Conservation (phyloP, 78 protist genomes). For the Cyanophora paradoxa region DNA sequence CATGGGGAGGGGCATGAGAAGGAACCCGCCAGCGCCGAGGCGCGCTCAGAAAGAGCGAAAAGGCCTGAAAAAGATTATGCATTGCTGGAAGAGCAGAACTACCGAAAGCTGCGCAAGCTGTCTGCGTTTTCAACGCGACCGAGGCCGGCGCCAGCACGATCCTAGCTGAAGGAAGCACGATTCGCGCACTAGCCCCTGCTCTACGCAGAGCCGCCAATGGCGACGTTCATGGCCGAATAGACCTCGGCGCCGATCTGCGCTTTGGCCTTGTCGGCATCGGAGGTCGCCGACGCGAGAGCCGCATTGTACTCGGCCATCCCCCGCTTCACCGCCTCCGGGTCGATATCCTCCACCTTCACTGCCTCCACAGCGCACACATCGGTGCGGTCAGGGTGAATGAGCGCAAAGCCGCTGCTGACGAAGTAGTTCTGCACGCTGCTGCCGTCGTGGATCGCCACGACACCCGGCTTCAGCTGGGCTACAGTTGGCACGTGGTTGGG, state of each 20-base stretch:
- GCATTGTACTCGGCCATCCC: not conserved
- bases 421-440: not conserved
- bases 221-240: slow-evolving; percentile 2
- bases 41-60: too few relatives aligned
- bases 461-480: slow-evolving; percentile 7
- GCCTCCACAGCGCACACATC: slow-evolving; percentile 15
- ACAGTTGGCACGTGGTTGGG: slow-evolving; percentile 17
- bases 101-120: too few relatives aligned
- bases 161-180: too few relatives aligned
- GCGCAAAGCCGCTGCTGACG: slow-evolving; percentile 20
- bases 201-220: too few relatives aligned
- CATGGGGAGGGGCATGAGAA: too few relatives aligned
- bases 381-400: slow-evolving; percentile 5
- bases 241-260: slow-evolving; percentile 12
- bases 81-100: too few relatives aligned
- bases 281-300: not conserved
- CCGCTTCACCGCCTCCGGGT: not conserved
- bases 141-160: too few relatives aligned
- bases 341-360: slow-evolving; percentile 8
- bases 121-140: too few relatives aligned
- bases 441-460: not conserved
- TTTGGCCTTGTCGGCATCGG: slow-evolving; percentile 15
- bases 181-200: too few relatives aligned
- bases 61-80: too few relatives aligned
- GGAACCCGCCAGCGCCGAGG: too few relatives aligned